Evolutionary conservation across 805 yeast genomes (phyloP).

Genomic region (Sungouiella thailandica): DNA sequence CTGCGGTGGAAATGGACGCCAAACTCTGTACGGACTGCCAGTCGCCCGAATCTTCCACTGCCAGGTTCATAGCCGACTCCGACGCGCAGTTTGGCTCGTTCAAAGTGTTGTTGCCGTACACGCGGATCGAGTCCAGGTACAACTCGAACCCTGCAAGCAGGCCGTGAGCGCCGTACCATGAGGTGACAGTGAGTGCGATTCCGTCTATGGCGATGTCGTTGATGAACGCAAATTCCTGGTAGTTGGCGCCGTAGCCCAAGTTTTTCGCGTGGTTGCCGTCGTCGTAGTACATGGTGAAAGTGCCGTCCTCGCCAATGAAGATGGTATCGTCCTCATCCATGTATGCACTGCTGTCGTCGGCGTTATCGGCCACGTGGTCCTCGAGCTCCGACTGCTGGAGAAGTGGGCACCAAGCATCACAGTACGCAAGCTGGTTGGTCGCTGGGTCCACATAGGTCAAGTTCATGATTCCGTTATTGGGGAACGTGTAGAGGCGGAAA

Average conservation of each 20-base stretch:
- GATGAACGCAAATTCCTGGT: conserved; percentile 79
- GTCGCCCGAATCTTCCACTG: conserved; percentile 23
- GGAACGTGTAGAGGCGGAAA: conserved; percentile 72
- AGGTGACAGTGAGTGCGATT: conserved; percentile 60
- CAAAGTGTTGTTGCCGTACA: conserved; percentile 70
- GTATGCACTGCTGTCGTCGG: conserved; percentile 11
- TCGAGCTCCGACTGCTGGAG: conserved; percentile 34
- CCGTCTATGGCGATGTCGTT: conserved; percentile 57
- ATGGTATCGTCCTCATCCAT: conserved; percentile 23
- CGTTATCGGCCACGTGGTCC: conserved; percentile 20
- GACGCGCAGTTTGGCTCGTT: conserved; percentile 62
- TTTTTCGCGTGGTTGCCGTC: conserved; percentile 28
- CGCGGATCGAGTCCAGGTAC: conserved; percentile 52
- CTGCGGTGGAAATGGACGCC: conserved; percentile 21
- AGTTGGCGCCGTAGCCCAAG: conserved; percentile 43
- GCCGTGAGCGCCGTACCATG: conserved; percentile 65
- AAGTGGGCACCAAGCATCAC: conserved; percentile 91
- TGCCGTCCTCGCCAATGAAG: conserved; percentile 29
- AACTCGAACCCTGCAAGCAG: conserved; percentile 71
- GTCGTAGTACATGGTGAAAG: conserved; percentile 32
- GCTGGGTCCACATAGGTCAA: conserved; percentile 76
- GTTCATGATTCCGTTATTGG: conserved; percentile 88
- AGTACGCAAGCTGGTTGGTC: conserved; percentile 49
- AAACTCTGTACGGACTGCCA: conserved; percentile 24
- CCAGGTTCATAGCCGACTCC: conserved; percentile 21